Percentiles rank a stretch among this genome's conserved stretches.
Conservation (phyloP, 768 basidiomycete genomes). For the Crepidotus variabilis region DNA sequence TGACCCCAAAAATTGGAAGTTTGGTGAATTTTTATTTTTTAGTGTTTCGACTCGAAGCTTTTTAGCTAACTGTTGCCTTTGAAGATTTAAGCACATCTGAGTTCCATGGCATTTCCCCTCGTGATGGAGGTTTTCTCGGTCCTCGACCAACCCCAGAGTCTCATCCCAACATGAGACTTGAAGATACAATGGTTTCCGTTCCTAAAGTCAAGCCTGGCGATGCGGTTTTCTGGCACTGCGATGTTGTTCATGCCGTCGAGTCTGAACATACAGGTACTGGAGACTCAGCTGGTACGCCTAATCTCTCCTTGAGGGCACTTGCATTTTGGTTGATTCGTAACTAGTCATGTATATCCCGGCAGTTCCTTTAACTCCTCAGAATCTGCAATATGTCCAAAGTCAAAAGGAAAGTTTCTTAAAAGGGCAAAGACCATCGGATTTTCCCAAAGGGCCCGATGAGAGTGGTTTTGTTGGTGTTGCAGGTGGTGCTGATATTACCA, state of each 20-base stretch:
- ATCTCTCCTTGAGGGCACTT: neutral
- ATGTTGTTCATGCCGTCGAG: conserved; percentile 49
- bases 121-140: conserved; percentile 34
- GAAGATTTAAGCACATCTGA: conserved; percentile 46
- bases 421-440: conserved; percentile 70
- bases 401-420: conserved; percentile 61
- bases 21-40: conserved; percentile 28
- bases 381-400: conserved; percentile 54
- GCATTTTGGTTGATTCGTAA: conserved; percentile 2
- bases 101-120: conserved; percentile 47
- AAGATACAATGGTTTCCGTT: conserved; percentile 63
- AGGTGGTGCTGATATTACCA: conserved; percentile 29
- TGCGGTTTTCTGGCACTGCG: conserved; percentile 76
- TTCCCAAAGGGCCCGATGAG: conserved; percentile 43
- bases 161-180: conserved; percentile 67
- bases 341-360: conserved; percentile 79
- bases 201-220: conserved; percentile 75
- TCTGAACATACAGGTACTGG: conserved; percentile 46
- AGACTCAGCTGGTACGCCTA: conserved; percentile 49
- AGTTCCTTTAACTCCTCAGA: conserved; percentile 60
- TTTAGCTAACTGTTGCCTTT: neutral
- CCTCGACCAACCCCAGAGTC: conserved; percentile 48
- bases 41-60: neutral
- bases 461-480: conserved; percentile 33
- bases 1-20: conserved; percentile 51